phyloP scores from a whole-genome alignment of 257 asterid genomes.

The Petrea volubilis region DNA sequence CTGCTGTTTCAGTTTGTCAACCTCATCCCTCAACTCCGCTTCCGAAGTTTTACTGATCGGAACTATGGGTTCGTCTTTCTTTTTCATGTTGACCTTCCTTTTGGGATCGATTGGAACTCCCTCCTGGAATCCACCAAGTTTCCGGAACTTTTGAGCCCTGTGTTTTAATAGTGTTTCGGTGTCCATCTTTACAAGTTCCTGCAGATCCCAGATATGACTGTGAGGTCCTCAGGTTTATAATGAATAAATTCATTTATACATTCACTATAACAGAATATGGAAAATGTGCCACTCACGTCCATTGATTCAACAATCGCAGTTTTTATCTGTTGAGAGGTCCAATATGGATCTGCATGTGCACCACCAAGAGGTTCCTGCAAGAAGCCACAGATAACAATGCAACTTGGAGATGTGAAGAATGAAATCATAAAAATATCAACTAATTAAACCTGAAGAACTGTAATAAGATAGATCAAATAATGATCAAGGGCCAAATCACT shows the following conservation, averaged over 20 bases:
- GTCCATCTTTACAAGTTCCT: conserved; percentile 85
- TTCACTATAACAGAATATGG: conserved; percentile 13
- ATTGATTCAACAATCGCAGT: conserved; percentile 70
- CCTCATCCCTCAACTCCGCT: conserved; percentile 55
- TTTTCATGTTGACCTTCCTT: conserved; percentile 65
- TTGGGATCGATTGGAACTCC: conserved; percentile 69
- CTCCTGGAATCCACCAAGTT: conserved; percentile 68
- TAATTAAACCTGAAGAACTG: neutral
- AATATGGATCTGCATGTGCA: conserved; percentile 87
- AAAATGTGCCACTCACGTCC: conserved; percentile 69
- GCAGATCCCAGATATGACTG: conserved; percentile 26
- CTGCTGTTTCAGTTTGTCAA: conserved; percentile 61
- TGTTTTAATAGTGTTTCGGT: conserved; percentile 62
- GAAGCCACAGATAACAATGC: conserved; percentile 7
- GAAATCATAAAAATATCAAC: neutral
- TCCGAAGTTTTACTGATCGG: conserved; percentile 47
- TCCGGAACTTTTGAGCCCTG: conserved; percentile 69
- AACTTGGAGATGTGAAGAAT: neutral
- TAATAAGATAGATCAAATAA: neutral
- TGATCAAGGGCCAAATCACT: neutral
- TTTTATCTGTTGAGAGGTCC: conserved; percentile 96
- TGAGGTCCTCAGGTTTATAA: conserved; percentile 14
- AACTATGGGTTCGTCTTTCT: conserved; percentile 56
- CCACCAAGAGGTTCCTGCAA: conserved; percentile 98
- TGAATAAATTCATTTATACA: neutral